phyloP scores from a whole-genome alignment of 352 stramenopile genomes.

The Globisporangium canariense region DNA sequence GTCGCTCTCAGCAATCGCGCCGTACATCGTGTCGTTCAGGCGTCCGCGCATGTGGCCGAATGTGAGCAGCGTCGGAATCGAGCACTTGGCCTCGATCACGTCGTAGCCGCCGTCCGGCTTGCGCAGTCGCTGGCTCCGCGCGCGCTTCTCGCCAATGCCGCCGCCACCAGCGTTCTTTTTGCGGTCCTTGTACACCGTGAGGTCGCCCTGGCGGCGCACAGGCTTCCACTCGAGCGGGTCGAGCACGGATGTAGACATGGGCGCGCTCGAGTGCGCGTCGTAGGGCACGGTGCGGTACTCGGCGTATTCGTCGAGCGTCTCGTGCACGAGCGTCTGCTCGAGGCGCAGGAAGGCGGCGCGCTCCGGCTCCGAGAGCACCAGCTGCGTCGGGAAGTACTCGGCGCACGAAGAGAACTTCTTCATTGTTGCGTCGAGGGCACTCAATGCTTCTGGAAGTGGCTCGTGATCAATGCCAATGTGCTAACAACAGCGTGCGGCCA shows the following conservation, averaged over 20 bases:
- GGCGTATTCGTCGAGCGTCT: slow-evolving; percentile 28
- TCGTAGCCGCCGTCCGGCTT: slow-evolving; percentile 1
- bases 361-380: slow-evolving; percentile 27
- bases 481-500: too few relatives aligned
- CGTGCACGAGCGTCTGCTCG: slow-evolving; percentile 26
- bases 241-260: slow-evolving; percentile 15
- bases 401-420: slow-evolving; percentile 8
- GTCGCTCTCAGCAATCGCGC: slow-evolving; percentile 17
- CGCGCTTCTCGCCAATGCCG: neutral
- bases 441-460: neutral
- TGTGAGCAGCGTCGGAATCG: slow-evolving; percentile 18
- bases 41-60: slow-evolving; percentile 9
- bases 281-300: slow-evolving; percentile 31
- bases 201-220: slow-evolving; percentile 28
- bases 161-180: slow-evolving; percentile 19
- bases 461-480: neutral
- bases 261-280: slow-evolving; percentile 18
- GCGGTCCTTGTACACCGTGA: slow-evolving; percentile 38
- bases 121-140: slow-evolving; percentile 6
- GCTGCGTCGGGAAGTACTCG: slow-evolving; percentile 10
- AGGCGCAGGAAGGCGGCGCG: slow-evolving; percentile 22
- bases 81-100: slow-evolving; percentile 7
- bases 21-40: slow-evolving; percentile 19
- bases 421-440: neutral
- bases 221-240: slow-evolving; percentile 39